Evolutionary conservation across 495 filamentous ascomycete genomes (phyloP), one percentile per base, ranked within the genome.

Genomic region (Trichoderma orchidacearum): DNA sequence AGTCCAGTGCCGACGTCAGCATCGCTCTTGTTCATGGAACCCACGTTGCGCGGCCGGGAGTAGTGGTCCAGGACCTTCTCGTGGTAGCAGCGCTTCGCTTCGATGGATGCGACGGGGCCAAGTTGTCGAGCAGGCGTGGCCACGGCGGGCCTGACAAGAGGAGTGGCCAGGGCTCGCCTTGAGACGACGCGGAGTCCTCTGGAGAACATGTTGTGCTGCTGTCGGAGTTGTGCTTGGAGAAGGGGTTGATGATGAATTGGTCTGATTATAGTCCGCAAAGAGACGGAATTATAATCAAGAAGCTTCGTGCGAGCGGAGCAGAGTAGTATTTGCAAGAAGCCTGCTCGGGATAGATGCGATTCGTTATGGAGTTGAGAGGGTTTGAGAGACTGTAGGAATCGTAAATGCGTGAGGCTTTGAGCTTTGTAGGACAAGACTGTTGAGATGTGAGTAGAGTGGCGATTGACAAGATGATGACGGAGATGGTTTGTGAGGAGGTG

Each of bases 1-100:
- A 99, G 85, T 5, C 94, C 94, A 5, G 94, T 96, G 58, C 93
- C 94, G n/a, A 99, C 91, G 57, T 93, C 87, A 48, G 72, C 68
- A 63, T 92, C 88, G 55, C 80, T 82, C 75, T 95, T 95, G 64
- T 83, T 73, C 79, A 99, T 84, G 51, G 88, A 90, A 31, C 94
- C 94, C 59, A 97, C 93, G 70, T 97, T 96, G 48, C 92, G 86
- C 38, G 92, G 92, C 61, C 83, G 83, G 65, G 82, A 86, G 75
- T 97, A 97, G 77, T 97, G 93, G 67, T 97, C 92, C 55, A 97
- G 80, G 62, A 97, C 78, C 63, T 81, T 81, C 64, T 81, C 77
- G 67, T 81, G 78, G 53, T 81, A 81, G 0, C 66, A 68, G 30
- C 78, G 65, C 27, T 68, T 64, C 53, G 70, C 64, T 64, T 83